These are phyloP conservation scores for Cladosporium oxysporum DNA, from an alignment of 2,329 filamentous ascomycete genomes.

Conservation along the genomic window DNA sequence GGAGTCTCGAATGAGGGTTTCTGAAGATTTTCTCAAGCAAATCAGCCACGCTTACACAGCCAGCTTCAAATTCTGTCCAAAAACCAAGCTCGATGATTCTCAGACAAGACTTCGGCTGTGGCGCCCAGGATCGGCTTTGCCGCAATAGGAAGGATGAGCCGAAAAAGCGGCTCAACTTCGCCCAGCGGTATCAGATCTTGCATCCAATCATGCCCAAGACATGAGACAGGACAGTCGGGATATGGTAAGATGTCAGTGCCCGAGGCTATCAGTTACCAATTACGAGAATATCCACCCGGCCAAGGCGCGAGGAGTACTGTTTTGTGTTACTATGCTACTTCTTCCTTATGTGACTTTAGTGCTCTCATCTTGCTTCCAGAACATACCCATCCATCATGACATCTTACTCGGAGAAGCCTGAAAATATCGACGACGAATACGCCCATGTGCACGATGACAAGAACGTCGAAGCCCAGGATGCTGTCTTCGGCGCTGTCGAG, in stretches of 20 bases:
- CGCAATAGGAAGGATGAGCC: background rate
- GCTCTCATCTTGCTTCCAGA: background rate
- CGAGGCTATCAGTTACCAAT: conserved; percentile 3
- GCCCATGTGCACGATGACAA: conserved; percentile 16
- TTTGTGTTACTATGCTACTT: background rate
- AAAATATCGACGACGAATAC: conserved; percentile 7
- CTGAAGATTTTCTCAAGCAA: background rate
- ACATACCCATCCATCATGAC: background rate
- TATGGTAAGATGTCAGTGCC: background rate
- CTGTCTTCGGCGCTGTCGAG: conserved; percentile 26
- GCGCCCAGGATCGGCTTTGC: conserved; percentile 3
- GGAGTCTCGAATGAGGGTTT: background rate
- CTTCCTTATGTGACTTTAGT: background rate
- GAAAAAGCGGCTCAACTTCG: background rate
- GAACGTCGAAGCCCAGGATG: conserved; percentile 25
- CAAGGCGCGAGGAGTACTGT: background rate
- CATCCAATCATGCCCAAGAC: background rate
- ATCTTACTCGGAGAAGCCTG: conserved; percentile 7
- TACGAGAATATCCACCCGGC: conserved; percentile 2
- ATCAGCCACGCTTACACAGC: background rate
- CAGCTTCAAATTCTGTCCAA: background rate
- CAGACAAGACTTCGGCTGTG: conserved; percentile 9
- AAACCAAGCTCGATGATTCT: background rate
- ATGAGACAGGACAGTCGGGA: background rate
- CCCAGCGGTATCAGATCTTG: background rate